Evolutionary conservation across 2,329 filamentous ascomycete species (phyloP), one percentile per base, ranked within the genome.

Genomic region (Phyllosticta capitalensis): DNA sequence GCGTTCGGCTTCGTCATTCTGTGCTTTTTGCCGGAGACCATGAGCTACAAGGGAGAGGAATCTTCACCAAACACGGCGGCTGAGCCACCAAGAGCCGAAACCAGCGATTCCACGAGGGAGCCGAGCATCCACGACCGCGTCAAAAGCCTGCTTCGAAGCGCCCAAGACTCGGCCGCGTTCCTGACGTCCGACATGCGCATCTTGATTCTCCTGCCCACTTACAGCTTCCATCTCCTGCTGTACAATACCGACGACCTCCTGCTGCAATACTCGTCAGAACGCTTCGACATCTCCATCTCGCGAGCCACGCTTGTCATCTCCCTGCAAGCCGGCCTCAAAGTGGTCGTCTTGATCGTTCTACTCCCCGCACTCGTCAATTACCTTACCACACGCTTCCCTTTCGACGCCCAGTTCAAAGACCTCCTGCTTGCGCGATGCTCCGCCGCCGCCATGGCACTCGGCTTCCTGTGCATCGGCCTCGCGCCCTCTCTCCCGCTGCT

Each of bases 191-290:
- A 73, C 59, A 65, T 61, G 55, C 67, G 71, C 17, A 59, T 74
- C n/a, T 55, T 66, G n/a, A 59, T 66, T 1, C 63, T 73, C 9
- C 63, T 70, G 50, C 24, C 65, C 19, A 61, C 67, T 12, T 73
- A 70, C 63, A 26, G 63, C 19, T 30, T 66, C 22, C 69, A 71
- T 58, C 63, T 67, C 21, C 64, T 71, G 9, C 22, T 58, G 1
- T 12, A 9, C 59, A 63, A 55, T 21, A 56, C 60, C 24, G 48
- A 49, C 7, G 71, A 74, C 3, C 61, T 79, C 21, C 61, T 81
- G 5, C 64, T 83, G 2, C 82, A 84, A 64, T 83, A 83, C 64
- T 73, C 79, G 58, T 78, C 77, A 0, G 78, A 76, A 54, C 74
- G 80, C 5, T 83, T 81, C 65, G 56, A 69, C 28, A 78, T 80